Conservation (phyloP, 208 protist species). For the Leishmania aethiopica region DNA sequence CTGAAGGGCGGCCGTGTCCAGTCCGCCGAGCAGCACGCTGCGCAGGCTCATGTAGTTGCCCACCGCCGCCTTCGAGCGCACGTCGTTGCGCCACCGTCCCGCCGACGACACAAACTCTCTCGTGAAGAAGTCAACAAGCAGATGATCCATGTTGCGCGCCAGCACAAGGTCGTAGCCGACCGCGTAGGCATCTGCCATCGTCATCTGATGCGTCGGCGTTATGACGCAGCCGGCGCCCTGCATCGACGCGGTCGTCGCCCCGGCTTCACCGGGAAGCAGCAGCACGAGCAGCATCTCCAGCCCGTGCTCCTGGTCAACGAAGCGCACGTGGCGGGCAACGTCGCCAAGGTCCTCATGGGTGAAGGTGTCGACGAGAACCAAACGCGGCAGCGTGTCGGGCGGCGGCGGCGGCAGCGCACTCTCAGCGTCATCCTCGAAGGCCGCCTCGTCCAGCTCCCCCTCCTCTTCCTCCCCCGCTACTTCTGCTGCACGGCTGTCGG, state of each 20-base stretch:
- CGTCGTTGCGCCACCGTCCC: conserved; percentile 78
- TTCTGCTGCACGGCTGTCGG: background rate
- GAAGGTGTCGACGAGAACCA: conserved; percentile 82
- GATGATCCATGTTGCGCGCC: conserved; percentile 73
- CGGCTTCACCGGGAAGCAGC: conserved; percentile 44
- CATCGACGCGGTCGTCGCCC: conserved; percentile 14
- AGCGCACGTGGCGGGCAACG: conserved; percentile 72
- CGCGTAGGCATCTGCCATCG: conserved; percentile 64
- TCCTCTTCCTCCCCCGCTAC: background rate
- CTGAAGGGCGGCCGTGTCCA: conserved; percentile 46
- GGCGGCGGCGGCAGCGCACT: conserved; percentile 22
- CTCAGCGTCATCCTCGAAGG: conserved; percentile 15
- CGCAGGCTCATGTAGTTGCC: conserved; percentile 83
- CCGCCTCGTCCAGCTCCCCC: background rate
- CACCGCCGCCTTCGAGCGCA: conserved; percentile 68
- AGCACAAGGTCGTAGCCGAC: conserved; percentile 82
- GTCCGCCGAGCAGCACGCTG: conserved; percentile 56
- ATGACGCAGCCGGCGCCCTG: conserved; percentile 64
- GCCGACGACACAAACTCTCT: conserved; percentile 68
- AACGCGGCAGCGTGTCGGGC: conserved; percentile 54
- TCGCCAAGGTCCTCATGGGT: conserved; percentile 81
- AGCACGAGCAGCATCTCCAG: conserved; percentile 72
- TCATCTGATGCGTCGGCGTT: conserved; percentile 48
- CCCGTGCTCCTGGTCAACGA: conserved; percentile 63
- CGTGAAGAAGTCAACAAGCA: conserved; percentile 78